Evolutionary conservation across 2,329 filamentous ascomycete species (phyloP), one percentile per base, ranked within the genome.

Genomic region (Apiospora phragmitis): DNA sequence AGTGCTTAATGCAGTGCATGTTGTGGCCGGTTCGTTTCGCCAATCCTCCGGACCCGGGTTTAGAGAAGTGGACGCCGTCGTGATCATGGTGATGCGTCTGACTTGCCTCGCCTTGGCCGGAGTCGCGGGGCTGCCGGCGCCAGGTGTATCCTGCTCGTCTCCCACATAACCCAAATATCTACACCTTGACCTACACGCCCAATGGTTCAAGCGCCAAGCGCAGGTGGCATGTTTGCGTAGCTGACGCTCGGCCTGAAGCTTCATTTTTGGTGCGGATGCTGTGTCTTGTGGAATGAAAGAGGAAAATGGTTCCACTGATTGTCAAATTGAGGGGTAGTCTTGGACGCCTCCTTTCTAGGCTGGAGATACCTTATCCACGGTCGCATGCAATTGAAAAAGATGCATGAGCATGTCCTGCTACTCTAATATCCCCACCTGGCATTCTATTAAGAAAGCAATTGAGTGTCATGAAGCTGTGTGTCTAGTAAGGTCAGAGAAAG

Each of bases 151-250:
- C 35, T 71, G 24, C 73, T 83, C 3, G 81, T 77, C 38, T 81
- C 82, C 3, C 81, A 83, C 70, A 83, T 82, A 70, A 82, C 78
- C 21, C 49, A 9, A 9, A 80, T 80, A 51, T 83, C 55, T 83
- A 79, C 73, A 78, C 79, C 7, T 76, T 83, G 35, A 75, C 77
- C 2, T 76, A 77, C 26, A 77, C 75, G 1, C 71, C 71, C 4
- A 72, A 75, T 35, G 74, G 72, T 4, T 14, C 12, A 16, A 73
- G 73, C 21, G 74, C 62, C 74, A 72, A 38, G 76, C 76, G 24
- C 72, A 75, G 0, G 73, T 80, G 55, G 74, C n/a, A n/a, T n/a
- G n/a, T n/a, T n/a, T n/a, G n/a, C 80, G 43, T 83, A 81, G 82
- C 71, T 83, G 59, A n/a, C n/a, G n/a, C n/a, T n/a, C n/a, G n/a